These are phyloP conservation scores for Sugiyamaella neomexicana DNA, from an alignment of 1,139 yeast genomes.

Conservation along the genomic window DNA sequence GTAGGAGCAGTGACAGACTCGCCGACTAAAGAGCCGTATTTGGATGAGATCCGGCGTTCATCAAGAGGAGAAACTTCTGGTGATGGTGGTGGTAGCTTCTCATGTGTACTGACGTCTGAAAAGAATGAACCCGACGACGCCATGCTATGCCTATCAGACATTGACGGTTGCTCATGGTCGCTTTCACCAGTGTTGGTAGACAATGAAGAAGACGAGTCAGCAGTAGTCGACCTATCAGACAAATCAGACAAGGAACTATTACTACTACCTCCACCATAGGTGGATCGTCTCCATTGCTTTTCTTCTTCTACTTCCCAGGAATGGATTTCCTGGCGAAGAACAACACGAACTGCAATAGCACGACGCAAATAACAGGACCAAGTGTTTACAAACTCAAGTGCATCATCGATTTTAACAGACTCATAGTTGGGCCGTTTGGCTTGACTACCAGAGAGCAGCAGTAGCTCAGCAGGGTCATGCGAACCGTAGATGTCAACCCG, in stretches of 20 bases:
- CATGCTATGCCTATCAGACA: conserved; percentile 12
- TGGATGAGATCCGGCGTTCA: conserved; percentile 12
- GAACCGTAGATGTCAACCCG: conserved; percentile 30
- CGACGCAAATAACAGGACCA: conserved; percentile 41
- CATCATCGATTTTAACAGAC: conserved; percentile 31
- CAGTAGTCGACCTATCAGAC: background rate
- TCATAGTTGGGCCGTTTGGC: conserved; percentile 19
- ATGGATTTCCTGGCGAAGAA: conserved; percentile 36
- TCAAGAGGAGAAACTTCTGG: conserved; percentile 13
- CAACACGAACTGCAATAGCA: conserved; percentile 39
- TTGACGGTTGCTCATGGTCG: background rate
- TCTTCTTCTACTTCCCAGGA: conserved; percentile 32
- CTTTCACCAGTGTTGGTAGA: background rate
- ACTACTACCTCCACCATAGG: background rate
- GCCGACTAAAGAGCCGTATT: background rate
- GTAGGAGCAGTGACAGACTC: background rate
- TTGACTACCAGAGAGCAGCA: background rate
- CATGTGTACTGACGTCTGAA: background rate
- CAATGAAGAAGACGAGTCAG: conserved; percentile 15
- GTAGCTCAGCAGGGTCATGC: conserved; percentile 25
- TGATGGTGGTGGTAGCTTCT: background rate
- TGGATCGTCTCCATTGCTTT: conserved; percentile 25
- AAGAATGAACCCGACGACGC: conserved; percentile 3
- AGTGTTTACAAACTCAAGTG: conserved; percentile 38
- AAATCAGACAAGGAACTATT: background rate